phyloP scores from a whole-genome alignment of 805 yeast species.

The Isabelozyma rhagii region DNA sequence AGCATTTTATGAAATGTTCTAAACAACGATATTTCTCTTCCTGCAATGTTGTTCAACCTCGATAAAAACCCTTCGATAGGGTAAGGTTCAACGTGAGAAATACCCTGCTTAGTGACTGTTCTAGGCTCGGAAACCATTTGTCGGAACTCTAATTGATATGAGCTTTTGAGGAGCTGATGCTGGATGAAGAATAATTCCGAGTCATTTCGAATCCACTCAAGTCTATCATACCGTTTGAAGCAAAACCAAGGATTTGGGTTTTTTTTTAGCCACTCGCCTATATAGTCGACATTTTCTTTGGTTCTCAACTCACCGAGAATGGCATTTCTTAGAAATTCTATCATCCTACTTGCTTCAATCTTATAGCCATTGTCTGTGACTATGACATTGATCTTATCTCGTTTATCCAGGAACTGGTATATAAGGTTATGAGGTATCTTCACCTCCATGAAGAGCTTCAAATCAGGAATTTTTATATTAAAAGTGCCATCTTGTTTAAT shows the following conservation, averaged over 20 bases:
- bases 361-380: slow-evolving; percentile 19
- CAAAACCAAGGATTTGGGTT: slow-evolving; percentile 45
- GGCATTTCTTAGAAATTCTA: slow-evolving; percentile 37
- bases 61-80: slow-evolving; percentile 82
- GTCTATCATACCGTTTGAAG: slow-evolving; percentile 66
- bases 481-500: slow-evolving; percentile 21
- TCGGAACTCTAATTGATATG: slow-evolving; percentile 58
- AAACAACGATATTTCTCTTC: slow-evolving; percentile 33
- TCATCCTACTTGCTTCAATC: slow-evolving; percentile 18
- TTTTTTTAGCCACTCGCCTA: slow-evolving; percentile 17
- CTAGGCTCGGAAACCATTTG: slow-evolving; percentile 40
- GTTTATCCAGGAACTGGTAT: slow-evolving; percentile 13
- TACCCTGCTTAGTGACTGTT: slow-evolving; percentile 7
- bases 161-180: slow-evolving; percentile 32
- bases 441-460: slow-evolving; percentile 43
- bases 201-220: slow-evolving; percentile 48
- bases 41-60: slow-evolving; percentile 50
- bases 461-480: slow-evolving; percentile 42
- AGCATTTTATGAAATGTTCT: slow-evolving; percentile 49
- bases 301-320: slow-evolving; percentile 29
- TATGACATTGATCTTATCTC: slow-evolving; percentile 4
- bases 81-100: slow-evolving; percentile 48
- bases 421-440: slow-evolving; percentile 41
- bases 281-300: slow-evolving; percentile 2
- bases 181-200: slow-evolving; percentile 26